These are phyloP conservation scores for Saitozyma sp. DNA, from an alignment of 768 basidiomycete species.

Conservation along the genomic window DNA sequence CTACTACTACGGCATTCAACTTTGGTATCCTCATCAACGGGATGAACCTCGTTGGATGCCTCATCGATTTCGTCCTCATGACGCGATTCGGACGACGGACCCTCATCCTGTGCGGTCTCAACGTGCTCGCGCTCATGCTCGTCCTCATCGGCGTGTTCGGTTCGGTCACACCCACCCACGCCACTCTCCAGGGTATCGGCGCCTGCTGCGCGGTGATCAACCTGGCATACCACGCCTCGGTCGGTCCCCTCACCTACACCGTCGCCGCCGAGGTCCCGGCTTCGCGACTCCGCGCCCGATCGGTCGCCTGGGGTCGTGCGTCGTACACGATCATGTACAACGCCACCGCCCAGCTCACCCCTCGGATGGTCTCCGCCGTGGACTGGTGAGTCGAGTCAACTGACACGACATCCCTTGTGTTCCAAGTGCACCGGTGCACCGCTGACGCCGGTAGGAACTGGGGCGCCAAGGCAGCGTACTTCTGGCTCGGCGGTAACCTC, in stretches of 20 bases:
- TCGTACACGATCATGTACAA: conserved; percentile 13
- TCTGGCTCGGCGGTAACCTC: conserved; percentile 15
- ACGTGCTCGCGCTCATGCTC: conserved; percentile 12
- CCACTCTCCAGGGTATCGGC: conserved; percentile 4
- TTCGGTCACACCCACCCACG: conserved; percentile 2
- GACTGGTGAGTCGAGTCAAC: background rate
- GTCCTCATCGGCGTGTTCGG: conserved; percentile 21
- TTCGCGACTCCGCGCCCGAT: conserved; percentile 8
- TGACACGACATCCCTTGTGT: background rate
- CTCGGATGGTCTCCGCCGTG: conserved; percentile 17
- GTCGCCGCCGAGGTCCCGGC: conserved; percentile 18
- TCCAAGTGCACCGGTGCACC: background rate
- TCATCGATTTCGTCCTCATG: conserved; percentile 14
- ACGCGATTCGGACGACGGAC: conserved; percentile 20
- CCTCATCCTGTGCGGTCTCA: conserved; percentile 19
- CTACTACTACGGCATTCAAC: conserved; percentile 19
- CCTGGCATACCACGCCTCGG: conserved; percentile 29
- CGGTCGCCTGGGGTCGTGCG: conserved; percentile 10
- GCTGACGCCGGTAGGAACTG: conserved; percentile 3
- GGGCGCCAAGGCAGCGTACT: conserved; percentile 19
- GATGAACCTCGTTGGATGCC: conserved; percentile 20
- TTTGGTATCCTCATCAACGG: conserved; percentile 17
- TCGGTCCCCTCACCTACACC: conserved; percentile 26
- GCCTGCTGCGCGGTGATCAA: conserved; percentile 22
- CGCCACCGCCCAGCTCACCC: conserved; percentile 15